phyloP scores from a whole-genome alignment of 208 protist species.

The Hexamita inflata region DNA sequence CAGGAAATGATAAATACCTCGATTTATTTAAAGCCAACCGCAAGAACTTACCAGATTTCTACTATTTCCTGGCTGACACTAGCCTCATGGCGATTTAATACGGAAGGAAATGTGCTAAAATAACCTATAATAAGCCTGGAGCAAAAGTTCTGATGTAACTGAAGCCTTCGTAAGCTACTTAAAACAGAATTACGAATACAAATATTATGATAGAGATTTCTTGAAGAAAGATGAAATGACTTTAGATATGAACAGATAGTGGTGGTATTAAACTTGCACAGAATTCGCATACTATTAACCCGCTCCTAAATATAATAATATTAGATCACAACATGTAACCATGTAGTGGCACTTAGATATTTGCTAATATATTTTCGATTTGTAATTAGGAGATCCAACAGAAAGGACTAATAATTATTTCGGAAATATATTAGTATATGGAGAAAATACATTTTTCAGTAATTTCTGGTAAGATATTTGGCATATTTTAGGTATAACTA shows the following conservation, averaged over 20 bases:
- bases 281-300: constrained; percentile 26
- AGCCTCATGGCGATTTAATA: constrained; percentile 11
- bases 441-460: not conserved
- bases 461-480: constrained; percentile 28
- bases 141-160: not conserved
- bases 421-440: not conserved
- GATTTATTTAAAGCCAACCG: not conserved
- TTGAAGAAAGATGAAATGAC: too few species aligned
- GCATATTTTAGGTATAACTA: constrained; percentile 15
- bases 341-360: constrained; percentile 4
- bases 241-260: constrained; percentile 5
- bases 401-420: constrained; percentile 11
- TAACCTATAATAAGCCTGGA: not conserved
- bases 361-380: constrained; percentile 17
- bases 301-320: constrained; percentile 10
- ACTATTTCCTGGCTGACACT: constrained; percentile 21
- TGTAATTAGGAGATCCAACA: not conserved
- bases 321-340: not conserved
- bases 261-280: constrained; percentile 26
- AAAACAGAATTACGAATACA: too few species aligned
- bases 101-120: not conserved
- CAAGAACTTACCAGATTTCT: not conserved
- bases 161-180: constrained; percentile 1
- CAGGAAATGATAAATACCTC: not conserved
- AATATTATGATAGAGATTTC: not conserved